Percentiles rank a stretch among this genome's conserved stretches.
These are phyloP conservation scores for Kazachstania sp. DNA, from an alignment of 1,139 yeast genomes.

Conservation along the genomic window DNA sequence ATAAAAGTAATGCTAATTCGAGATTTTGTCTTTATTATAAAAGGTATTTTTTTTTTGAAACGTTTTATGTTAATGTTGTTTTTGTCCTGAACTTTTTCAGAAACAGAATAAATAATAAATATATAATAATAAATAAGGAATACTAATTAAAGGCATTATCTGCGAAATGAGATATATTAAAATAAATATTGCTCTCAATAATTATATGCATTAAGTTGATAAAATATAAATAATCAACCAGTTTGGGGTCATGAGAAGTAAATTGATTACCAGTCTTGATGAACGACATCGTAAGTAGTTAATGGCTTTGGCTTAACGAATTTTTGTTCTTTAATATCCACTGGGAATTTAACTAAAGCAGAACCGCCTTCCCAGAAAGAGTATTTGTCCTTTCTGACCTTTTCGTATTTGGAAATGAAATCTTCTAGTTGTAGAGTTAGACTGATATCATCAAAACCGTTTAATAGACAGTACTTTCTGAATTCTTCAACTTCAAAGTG, in stretches of 20 bases:
- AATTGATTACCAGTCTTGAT: slow-evolving; percentile 63
- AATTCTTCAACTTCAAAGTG: slow-evolving; percentile 81
- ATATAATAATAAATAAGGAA: not conserved
- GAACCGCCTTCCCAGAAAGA: slow-evolving; percentile 90
- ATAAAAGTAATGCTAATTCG: too few species aligned
- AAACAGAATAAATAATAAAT: slow-evolving; percentile 2
- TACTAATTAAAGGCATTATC: too few species aligned
- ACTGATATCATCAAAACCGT: slow-evolving; percentile 96
- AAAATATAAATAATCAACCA: not conserved
- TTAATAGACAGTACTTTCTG: slow-evolving; percentile 88
- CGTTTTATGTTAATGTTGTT: not conserved
- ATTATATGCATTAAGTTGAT: not conserved
- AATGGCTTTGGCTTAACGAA: slow-evolving; percentile 32
- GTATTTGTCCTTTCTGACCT: slow-evolving; percentile 62
- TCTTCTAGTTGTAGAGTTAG: slow-evolving; percentile 86
- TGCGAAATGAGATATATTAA: too few species aligned
- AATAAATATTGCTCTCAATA: not conserved
- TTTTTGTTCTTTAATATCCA: slow-evolving; percentile 53
- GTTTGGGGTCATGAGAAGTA: not conserved
- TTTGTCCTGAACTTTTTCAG: not conserved
- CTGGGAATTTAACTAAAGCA: slow-evolving; percentile 49
- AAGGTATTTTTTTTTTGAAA: not conserved
- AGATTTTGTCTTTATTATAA: too few species aligned
- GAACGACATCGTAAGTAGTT: slow-evolving; percentile 46
- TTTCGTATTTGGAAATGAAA: slow-evolving; percentile 65